Evolutionary conservation across 1,284 basidiomycete species (phyloP), one percentile per base, ranked within the genome.

Genomic region (Xanthoconium separans): DNA sequence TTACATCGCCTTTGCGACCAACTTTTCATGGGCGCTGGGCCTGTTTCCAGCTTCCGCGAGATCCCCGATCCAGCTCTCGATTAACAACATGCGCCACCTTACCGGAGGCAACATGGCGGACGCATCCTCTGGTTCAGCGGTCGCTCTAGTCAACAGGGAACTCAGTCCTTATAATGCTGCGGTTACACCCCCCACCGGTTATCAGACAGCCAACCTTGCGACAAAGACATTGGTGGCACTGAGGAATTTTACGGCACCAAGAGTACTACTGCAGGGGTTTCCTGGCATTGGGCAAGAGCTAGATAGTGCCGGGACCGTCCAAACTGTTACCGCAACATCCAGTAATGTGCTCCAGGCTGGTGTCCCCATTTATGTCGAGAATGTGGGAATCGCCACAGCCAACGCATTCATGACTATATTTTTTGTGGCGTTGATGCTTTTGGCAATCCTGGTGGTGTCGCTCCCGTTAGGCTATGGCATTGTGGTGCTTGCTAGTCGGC

Each of bases 1-100:
- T 13, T 97, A 93, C 69, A 79, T 84, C 54, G 79, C 87, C 18
- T 97, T 87, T 64, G 79, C 89, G 1, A 77, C 87, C 61, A 97
- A 97, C 70, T 96, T 97, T 63, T 82, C 86, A 2, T 98, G 95
- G 95, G 80, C 91, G 1, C 72, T 96, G 62, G 92, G 91, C 0
- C 75, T 98, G n/a, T 84, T 98, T 66, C 71, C 82, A 42, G 77
- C 83, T 22, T 74, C 78, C 4, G 63, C 77, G 3, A 69, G 73
- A 7, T 81, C 80, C 6, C 69, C 79, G 12, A 78, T 98, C 48
- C 92, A 98, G 69, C 66, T 72, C 31, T 85, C 90, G 27, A 95
- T 98, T 67, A 82, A 90, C 65, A 77, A 76, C 55, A 90, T 96
- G 82, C 85, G 95, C 20, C 77, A 82, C 57, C 76, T 81, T 47